These are phyloP conservation scores for Seminavis robusta DNA, from an alignment of 108 stramenopile species.

Conservation along the genomic window DNA sequence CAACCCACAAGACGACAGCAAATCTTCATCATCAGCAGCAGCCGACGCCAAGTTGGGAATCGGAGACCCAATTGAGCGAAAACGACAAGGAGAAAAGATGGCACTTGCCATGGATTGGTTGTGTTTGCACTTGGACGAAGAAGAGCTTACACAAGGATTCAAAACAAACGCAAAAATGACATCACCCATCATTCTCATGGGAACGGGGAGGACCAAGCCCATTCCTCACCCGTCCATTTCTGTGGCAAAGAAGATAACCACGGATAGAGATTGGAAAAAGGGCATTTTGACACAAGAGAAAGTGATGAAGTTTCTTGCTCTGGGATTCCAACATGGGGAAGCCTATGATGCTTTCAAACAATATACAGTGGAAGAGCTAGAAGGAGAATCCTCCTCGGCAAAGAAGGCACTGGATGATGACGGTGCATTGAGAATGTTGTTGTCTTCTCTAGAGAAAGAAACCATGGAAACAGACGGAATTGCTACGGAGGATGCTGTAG, in stretches of 20 bases:
- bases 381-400: background rate
- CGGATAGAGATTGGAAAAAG: slow-evolving; percentile 42
- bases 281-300: slow-evolving; percentile 15
- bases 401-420: slow-evolving; percentile 2
- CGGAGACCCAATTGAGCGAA: background rate
- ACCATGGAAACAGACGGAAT: slow-evolving; percentile 8
- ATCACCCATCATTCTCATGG: background rate
- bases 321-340: slow-evolving; percentile 47
- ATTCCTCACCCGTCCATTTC: slow-evolving; percentile 71
- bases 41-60: too few species aligned
- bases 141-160: slow-evolving; percentile 50
- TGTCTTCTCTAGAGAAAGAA: slow-evolving; percentile 5
- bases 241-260: slow-evolving; percentile 32
- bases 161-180: slow-evolving; percentile 25
- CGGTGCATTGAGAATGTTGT: slow-evolving; percentile 1
- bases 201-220: slow-evolving; percentile 30
- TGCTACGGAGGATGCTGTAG: slow-evolving; percentile 4
- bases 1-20: background rate
- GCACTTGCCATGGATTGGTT: slow-evolving; percentile 72
- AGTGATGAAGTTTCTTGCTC: slow-evolving; percentile 19
- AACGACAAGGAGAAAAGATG: slow-evolving; percentile 6
- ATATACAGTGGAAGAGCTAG: slow-evolving; percentile 2
- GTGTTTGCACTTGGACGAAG: slow-evolving; percentile 62
- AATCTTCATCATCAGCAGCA: background rate
- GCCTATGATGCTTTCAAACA: slow-evolving; percentile 18